Base-by-base conservation (phyloP, 2,329 filamentous ascomycete species). In the Colletotrichum sp. region DNA sequence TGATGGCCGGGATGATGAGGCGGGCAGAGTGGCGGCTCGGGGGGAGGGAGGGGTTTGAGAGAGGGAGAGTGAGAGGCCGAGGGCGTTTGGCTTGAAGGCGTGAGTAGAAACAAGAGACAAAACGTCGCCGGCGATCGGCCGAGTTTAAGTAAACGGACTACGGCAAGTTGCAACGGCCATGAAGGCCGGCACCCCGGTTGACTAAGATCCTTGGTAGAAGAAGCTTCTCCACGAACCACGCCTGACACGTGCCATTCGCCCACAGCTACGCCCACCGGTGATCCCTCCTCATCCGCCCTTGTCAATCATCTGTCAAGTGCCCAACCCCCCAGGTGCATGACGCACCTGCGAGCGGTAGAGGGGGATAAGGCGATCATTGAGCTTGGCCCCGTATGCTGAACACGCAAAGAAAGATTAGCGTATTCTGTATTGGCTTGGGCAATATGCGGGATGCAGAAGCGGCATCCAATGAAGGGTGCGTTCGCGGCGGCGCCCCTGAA, bases 111-210 rank as follows among this genome's bases (percentile, higher is more conserved):
- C 22, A 22, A 43, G 25, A 58, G 5, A 27, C 18, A 12, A 36
- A 16, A 22, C n/a, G 18, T 25, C 34, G 15, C 56, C 22, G 22
- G 60, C 60, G 60, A 64, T 36, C 60, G 32, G 32, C 60, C 13
- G 60, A 52, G 48, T 43, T 74, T 74, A 76, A 76, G 66, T 69
- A 74, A 73, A 73, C n/a, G 62, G 27, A 22, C 39, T 10, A 65
- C 22, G 22, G 25, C 64, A 34, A 60, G 22, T 55, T n/a, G 16
- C 16, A 66, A 56, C 43, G 60, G 39, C 52, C 71, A 32, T 34
- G 30, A 30, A 36, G 30, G 39, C 13, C 13, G 3, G n/a, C 71
- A 56, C 34, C 60, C 28, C 8, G 18, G 18, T 62, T 32, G 15
- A 16, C 36, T n/a, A n/a, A 48, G 39, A 48, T 48, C 39, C 39